phyloP scores from a whole-genome alignment of 108 stramenopile species.

The Schizochytrium sp. region DNA sequence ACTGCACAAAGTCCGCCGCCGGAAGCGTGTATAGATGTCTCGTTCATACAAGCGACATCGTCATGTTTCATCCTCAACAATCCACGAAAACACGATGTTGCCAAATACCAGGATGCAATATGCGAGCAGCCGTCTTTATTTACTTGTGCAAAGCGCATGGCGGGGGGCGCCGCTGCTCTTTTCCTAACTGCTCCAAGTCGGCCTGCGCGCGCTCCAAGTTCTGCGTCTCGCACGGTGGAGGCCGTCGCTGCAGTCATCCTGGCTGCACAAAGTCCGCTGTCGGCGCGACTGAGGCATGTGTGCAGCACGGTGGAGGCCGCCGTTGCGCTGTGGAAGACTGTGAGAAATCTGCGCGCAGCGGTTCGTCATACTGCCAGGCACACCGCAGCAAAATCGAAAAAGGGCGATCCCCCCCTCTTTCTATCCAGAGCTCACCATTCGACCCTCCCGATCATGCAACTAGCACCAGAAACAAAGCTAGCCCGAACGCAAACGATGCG shows the following conservation, averaged over 20 bases:
- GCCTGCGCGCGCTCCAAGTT: background rate
- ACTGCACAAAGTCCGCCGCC: constrained; percentile 27
- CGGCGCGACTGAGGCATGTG: background rate
- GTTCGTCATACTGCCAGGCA: background rate
- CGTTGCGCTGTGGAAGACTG: background rate
- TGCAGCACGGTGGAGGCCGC: constrained; percentile 16
- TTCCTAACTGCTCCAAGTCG: background rate
- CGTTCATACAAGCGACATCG: background rate
- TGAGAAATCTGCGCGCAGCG: constrained; percentile 2
- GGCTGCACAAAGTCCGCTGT: background rate
- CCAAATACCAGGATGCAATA: background rate
- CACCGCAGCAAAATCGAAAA: constrained; percentile 75
- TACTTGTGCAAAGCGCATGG: constrained; percentile 47
- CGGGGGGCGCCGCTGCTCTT: constrained; percentile 38
- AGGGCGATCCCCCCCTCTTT: no score
- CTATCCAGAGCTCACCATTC: no score
- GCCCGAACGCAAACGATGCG: no score
- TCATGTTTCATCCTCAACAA: background rate
- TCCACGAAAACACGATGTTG: background rate
- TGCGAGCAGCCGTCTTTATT: background rate
- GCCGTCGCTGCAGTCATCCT: constrained; percentile 21
- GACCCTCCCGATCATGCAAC: no score
- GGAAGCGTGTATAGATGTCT: background rate
- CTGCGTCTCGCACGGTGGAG: constrained; percentile 43
- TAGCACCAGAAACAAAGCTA: no score